Percentiles rank a stretch among this genome's conserved stretches.
Conservation (phyloP, 1,284 basidiomycete species). For the Boletus smithii region DNA sequence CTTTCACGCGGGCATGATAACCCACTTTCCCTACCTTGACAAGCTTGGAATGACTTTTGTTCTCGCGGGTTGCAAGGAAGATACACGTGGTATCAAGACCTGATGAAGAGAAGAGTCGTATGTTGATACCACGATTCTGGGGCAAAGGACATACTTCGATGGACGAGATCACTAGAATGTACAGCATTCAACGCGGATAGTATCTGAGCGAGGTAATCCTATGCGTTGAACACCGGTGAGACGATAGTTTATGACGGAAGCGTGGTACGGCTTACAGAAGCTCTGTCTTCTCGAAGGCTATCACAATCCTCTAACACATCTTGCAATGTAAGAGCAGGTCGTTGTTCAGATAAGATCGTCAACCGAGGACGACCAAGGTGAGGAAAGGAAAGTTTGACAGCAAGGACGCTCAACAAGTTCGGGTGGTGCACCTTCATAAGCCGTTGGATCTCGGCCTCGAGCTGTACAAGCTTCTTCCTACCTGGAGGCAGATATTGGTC, state of each 20-base stretch:
- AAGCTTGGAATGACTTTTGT: conserved; percentile 49
- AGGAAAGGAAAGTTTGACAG: conserved; percentile 57
- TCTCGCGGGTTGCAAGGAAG: conserved; percentile 52
- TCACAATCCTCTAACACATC: conserved; percentile 71
- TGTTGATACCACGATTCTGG: not conserved
- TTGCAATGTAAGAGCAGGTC: conserved; percentile 57
- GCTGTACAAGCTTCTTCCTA: conserved; percentile 61
- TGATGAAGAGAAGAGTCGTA: conserved; percentile 18
- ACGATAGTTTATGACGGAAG: not conserved
- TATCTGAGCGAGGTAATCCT: conserved; percentile 73
- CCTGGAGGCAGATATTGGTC: conserved; percentile 29
- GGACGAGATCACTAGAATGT: conserved; percentile 60
- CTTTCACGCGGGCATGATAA: conserved; percentile 62
- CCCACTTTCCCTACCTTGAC: conserved; percentile 65
- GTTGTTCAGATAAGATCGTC: conserved; percentile 62
- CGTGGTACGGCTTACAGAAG: conserved; percentile 43
- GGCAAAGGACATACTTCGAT: conserved; percentile 46
- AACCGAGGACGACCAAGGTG: conserved; percentile 52
- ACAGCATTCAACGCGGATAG: conserved; percentile 62
- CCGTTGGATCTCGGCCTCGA: conserved; percentile 63
- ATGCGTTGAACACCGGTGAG: not conserved
- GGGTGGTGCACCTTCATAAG: conserved; percentile 55
- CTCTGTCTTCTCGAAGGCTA: conserved; percentile 60
- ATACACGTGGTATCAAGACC: conserved; percentile 57
- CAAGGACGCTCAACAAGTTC: conserved; percentile 60